Evolutionary conservation across 2,329 filamentous ascomycete species (phyloP).

Genomic region (Alternaria panax): DNA sequence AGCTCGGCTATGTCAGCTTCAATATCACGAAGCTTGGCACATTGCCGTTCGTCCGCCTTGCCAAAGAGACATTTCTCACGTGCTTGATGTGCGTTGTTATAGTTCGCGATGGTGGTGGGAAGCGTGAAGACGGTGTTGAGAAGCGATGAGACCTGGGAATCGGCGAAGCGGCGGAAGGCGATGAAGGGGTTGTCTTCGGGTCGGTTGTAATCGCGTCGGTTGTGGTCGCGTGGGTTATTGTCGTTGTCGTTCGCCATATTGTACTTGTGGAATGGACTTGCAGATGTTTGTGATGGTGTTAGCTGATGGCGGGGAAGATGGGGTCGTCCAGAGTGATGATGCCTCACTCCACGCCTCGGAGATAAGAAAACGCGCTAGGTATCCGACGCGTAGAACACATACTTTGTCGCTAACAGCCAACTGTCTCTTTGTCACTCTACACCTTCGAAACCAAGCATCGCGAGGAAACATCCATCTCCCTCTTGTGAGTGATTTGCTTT

Average conservation of each 20-base stretch:
- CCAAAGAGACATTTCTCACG: slow-evolving; percentile 45
- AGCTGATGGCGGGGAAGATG: slow-evolving; percentile 10
- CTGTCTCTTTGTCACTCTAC: slow-evolving; percentile 2
- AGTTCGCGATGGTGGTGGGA: slow-evolving; percentile 41
- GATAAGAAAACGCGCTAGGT: slow-evolving; percentile 16
- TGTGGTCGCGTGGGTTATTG: slow-evolving; percentile 25
- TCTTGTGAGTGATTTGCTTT: not conserved
- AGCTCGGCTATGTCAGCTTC: slow-evolving; percentile 31
- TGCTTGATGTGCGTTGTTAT: slow-evolving; percentile 40
- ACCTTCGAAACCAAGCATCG: slow-evolving; percentile 8
- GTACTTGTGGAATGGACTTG: slow-evolving; percentile 20
- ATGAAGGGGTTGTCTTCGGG: slow-evolving; percentile 62
- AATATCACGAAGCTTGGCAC: slow-evolving; percentile 34
- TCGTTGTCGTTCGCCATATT: slow-evolving; percentile 35
- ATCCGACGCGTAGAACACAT: slow-evolving; percentile 9
- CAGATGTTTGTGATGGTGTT: slow-evolving; percentile 8
- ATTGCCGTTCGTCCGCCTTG: slow-evolving; percentile 37
- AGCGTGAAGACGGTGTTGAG: slow-evolving; percentile 60
- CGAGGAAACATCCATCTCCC: not conserved
- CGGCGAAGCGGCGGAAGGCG: slow-evolving; percentile 67
- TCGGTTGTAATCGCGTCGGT: slow-evolving; percentile 22
- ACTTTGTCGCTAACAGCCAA: slow-evolving; percentile 9
- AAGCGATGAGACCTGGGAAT: slow-evolving; percentile 64
- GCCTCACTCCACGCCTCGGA: slow-evolving; percentile 19
- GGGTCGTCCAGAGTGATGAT: slow-evolving; percentile 11